Base-by-base conservation (phyloP, 192 early-diverging fungal species). In the Mortierella hygrophila region DNA sequence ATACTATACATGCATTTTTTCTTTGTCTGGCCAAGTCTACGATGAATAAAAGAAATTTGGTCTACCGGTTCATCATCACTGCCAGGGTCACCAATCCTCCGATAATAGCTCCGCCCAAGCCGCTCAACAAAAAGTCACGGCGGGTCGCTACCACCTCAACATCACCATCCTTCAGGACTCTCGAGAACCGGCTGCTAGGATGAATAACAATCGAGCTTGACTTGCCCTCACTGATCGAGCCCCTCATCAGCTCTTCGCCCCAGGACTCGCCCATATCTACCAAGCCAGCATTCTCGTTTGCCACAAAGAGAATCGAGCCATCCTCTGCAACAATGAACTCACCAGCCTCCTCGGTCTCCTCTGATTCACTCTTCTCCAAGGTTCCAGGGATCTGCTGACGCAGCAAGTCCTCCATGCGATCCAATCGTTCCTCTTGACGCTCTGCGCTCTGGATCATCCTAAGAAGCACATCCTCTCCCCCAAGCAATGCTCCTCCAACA, bases 371-470 rank as follows among this genome's bases (percentile, higher is more conserved):
- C 29, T 29, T 32, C 60, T 65, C 29, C 26, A 35, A 32, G 1
- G n/a, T 38, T 6, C 63, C 76, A 40, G 44, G 26, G 26, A 41
- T 38, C 29, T 74, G 65, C 37, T 85, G 72, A 16, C 70, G n/a
- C 26, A 86, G 52, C 38, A 81, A 4, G 21, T 37, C 54, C 44
- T 86, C 84, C 70, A 86, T 74, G 9, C 84, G 84, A 21, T 78
- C 75, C 8, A 86, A 72, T 6, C 84, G 55, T 44, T 86, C 84
- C 37, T 84, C 82, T 40, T 78, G 72, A 55, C 82, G 82, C 73
- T 86, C 84, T 0, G 75, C 79, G 26, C 75, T 81, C 84, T 78
- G 60, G 20, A 86, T 78, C 55, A 86, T 68, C 68, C 71, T 86
- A 32, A 63, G n/a, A 37, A 86, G 40, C 11, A 86, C 65, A 4